These are phyloP conservation scores for Paraconiothyrium sp. DNA, from an alignment of 2,329 filamentous ascomycete genomes.

Conservation along the genomic window DNA sequence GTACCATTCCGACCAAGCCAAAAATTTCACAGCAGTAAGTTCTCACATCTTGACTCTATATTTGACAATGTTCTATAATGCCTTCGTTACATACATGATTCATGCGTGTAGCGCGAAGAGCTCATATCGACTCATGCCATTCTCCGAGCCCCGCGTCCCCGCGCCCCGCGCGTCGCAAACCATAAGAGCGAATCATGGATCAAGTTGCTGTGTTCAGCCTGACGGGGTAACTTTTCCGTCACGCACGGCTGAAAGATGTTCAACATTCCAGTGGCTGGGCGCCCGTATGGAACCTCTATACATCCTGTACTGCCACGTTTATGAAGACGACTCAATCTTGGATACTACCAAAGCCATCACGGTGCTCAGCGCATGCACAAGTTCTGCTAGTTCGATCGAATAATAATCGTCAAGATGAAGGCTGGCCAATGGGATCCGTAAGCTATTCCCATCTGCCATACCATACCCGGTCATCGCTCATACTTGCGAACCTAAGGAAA, in stretches of 20 bases:
- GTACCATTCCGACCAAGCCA: no score
- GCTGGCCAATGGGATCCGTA: slow-evolving; percentile 44
- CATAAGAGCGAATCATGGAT: slow-evolving; percentile 2
- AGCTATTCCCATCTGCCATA: slow-evolving; percentile 3
- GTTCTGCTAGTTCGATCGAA: not conserved
- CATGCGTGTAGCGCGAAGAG: not conserved
- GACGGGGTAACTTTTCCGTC: slow-evolving; percentile 21
- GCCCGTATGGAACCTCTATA: not conserved
- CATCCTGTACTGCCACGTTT: not conserved
- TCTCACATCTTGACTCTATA: no score
- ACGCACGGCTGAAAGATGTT: not conserved
- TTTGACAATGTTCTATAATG: not conserved
- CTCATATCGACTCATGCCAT: not conserved
- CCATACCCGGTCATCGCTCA: not conserved
- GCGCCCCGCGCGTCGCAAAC: slow-evolving; percentile 5
- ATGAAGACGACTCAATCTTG: not conserved
- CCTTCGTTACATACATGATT: not conserved
- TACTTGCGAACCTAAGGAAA: slow-evolving; percentile 23
- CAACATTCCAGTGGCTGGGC: slow-evolving; percentile 7
- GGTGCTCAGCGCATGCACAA: slow-evolving; percentile 21
- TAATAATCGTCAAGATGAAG: slow-evolving; percentile 29
- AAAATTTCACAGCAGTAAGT: no score
- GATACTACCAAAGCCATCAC: slow-evolving; percentile 17
- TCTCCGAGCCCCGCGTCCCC: slow-evolving; percentile 10
- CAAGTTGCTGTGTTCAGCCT: slow-evolving; percentile 4